Base-by-base conservation (phyloP, 305 asterid species). In the Solanum hybrid region DNA sequence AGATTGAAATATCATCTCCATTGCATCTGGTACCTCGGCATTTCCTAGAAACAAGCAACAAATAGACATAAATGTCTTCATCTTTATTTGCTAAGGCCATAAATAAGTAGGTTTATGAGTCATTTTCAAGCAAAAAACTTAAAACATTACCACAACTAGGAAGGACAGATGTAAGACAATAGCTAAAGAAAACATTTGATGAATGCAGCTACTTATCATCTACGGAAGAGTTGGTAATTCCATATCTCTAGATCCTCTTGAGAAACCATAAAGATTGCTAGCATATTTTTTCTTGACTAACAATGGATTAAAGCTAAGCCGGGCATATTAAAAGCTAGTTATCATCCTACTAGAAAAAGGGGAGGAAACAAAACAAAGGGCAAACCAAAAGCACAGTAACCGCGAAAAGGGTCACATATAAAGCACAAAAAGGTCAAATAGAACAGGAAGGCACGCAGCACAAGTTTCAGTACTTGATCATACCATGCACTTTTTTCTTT, bases 11-110 rank as follows among this genome's bases (percentile, higher is more conserved):
- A 97, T 94, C 80, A 94, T 89, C 91, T 97, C 99, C 98, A 97
- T 94, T 41, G 98, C 99, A 91, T 97, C 99, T 77, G 99, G 99
- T 97, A 97, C 95, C 93, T 97, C 98, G 51, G 88, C 89, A 78
- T 92, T 94, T 91, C 98, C 99, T 97, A 95, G 91, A 93, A 57
- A 85, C 45, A 85, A 31, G 77, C 31, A 85, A 57, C 88, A 57
- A 57, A 57, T 1, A 57, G 39, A 32, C 31, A 6, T 31, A 85
- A 57, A 57, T 31, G 31, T 32, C 77, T 51, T 15, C 68, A 41
- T 51, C 13, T 31, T 84, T 51, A 5, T 57, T 85, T 31, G 22
- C 31, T 10, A 31, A 15, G 76, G 45, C 45, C 88, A 31, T 31
- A 61, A 31, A 31, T 2, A 31, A 29, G 88, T 84, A 32, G 77